phyloP scores from a whole-genome alignment of 306 rosid species.

The Erythrophleum fordii region DNA sequence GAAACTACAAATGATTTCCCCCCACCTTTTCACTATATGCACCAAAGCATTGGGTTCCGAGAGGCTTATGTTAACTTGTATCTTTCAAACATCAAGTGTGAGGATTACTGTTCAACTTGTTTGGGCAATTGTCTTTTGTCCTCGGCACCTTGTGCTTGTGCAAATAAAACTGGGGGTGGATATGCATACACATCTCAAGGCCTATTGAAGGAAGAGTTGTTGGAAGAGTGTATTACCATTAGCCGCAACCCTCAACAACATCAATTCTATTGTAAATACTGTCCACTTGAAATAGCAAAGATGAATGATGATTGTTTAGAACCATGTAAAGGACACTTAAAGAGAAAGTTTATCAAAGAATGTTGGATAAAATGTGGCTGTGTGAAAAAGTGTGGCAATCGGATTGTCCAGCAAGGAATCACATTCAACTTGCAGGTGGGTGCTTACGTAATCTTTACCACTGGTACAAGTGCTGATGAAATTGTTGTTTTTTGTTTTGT shows the following conservation, averaged over 20 bases:
- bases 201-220: constrained; percentile 65
- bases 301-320: constrained; percentile 70
- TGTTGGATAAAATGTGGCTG: constrained; percentile 99
- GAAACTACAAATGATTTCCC: constrained; percentile 53
- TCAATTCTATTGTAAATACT: constrained; percentile 66
- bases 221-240: constrained; percentile 74
- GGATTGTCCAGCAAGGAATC: constrained; percentile 93
- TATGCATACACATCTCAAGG: constrained; percentile 77
- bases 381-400: constrained; percentile 80
- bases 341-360: constrained; percentile 80
- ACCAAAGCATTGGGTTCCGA: constrained; percentile 59
- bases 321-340: constrained; percentile 92
- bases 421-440: constrained; percentile 83
- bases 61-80: constrained; percentile 63
- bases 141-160: constrained; percentile 67
- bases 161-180: constrained; percentile 61
- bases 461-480: background rate
- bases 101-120: constrained; percentile 79
- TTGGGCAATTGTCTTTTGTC: constrained; percentile 76
- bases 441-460: constrained; percentile 30
- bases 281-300: constrained; percentile 78
- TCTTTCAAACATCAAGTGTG: constrained; percentile 67
- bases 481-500: background rate
- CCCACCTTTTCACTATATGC: constrained; percentile 68
- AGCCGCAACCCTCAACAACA: constrained; percentile 55